Percentiles rank a stretch among this genome's conserved stretches.
These are phyloP conservation scores for Neonectria sp. DNA, from an alignment of 2,329 filamentous ascomycete species.

Conservation along the genomic window DNA sequence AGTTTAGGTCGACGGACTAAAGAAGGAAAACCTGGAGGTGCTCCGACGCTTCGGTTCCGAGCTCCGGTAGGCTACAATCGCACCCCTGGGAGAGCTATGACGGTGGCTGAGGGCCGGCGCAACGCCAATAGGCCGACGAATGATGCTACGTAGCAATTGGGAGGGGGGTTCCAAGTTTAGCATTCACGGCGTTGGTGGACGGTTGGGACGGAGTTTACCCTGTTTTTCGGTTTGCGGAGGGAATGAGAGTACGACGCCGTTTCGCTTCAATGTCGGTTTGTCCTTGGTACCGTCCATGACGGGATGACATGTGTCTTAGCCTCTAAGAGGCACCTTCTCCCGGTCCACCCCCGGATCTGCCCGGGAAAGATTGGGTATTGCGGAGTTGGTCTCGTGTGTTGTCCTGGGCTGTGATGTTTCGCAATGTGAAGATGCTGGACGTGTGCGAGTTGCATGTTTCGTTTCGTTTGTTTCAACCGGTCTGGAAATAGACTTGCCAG, in stretches of 20 bases:
- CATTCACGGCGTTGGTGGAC: background rate
- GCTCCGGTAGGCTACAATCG: background rate
- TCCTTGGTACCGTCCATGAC: too few relatives aligned
- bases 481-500: conserved; percentile 27
- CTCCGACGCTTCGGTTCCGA: conserved; percentile 22
- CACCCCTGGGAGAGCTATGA: conserved; percentile 4
- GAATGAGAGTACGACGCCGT: background rate
- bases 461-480: conserved; percentile 20
- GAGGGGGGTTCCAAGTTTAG: background rate
- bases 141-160: conserved; percentile 24
- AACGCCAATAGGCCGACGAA: background rate
- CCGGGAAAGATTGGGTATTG: background rate
- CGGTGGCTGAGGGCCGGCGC: conserved; percentile 17
- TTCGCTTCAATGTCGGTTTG: background rate
- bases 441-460: conserved; percentile 7
- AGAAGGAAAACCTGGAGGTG: conserved; percentile 5
- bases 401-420: background rate
- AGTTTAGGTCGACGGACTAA: background rate
- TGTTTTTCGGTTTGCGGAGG: background rate
- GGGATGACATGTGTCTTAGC: too few relatives aligned
- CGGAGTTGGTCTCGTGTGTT: background rate
- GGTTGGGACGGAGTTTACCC: background rate
- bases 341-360: background rate
- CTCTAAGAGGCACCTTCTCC: background rate
- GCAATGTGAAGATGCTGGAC: background rate